Evolutionary conservation across 2,329 filamentous ascomycete genomes (phyloP), one percentile per base, ranked within the genome.

Genomic region (Fonsecaea multimorphosa): DNA sequence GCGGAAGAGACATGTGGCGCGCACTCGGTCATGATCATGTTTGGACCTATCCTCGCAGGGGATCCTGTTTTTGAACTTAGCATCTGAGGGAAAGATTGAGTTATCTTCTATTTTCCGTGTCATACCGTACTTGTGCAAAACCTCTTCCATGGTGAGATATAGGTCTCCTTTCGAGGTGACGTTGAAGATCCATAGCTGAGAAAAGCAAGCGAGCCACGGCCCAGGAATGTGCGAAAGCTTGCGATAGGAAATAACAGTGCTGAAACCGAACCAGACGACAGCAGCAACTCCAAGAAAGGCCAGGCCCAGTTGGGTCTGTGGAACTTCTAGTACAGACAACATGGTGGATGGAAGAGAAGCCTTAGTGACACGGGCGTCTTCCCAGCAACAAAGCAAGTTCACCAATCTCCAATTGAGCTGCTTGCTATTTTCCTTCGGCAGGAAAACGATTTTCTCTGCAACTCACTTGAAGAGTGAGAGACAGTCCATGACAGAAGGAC

Each of bases 1-100:
- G 19, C 4, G 7, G 19, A 8, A 11, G 44, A 14, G 22, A 11
- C 11, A 46, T 9, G 34, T 29, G 16, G 29, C 24, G 31, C 16
- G n/a, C 40, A 44, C 36, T 58, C 55, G 38, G 40, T 31, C 36
- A 66, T 40, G n/a, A 68, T 24, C 53, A 53, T 54, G 40, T 65
- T 63, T 4, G 65, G 67, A 11, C 14, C 56, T 19, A 67, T 59
- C 19, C 61, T 49, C n/a, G 53, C 58, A 2, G 52, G 69, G 1
- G 69, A 61, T 24, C 75, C 74, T 68, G 32, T 44, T 36, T 4
- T 24, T 1, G 22, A 31, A 14, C 22, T 58, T n/a, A 58, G 55
- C 27, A 46, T 22, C 34, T 29, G 19, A 31, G 22, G 19, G 19
- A 2, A 46, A 19, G 16, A n/a, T 32, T n/a, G 8, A 27, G 19